Evolutionary conservation across 1,139 yeast species (phyloP), one percentile per base, ranked within the genome.

Genomic region (Taiozyma sp.): DNA sequence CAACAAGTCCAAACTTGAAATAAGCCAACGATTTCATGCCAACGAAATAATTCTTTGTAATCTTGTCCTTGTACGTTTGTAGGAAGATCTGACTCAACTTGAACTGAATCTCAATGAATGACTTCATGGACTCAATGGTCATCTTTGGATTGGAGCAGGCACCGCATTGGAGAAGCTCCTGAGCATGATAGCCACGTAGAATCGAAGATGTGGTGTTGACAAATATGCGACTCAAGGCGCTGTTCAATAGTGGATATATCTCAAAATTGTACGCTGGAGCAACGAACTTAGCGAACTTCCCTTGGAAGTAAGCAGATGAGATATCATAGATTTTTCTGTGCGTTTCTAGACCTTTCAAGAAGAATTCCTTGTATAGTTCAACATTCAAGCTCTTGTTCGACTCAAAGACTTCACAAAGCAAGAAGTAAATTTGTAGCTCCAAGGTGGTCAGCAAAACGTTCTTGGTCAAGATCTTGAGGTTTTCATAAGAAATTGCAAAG

Each of bases 121-220:
- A 14, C 3, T 52, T 54, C 28, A 48, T 47, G 10, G 48, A 16
- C 12, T 28, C 43, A 4, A 45, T 6, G 2, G 16, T 43, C 12
- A 43, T 27, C 12, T 45, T 23, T 41, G 49, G 19, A 53, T 49
- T 13, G 14, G 19, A 14, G 49, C n/a, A 10, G 51, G 28, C 30
- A 51, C 23, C 38, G 2, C 38, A 16, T 13, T 43, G 24, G 3
- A 46, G 22, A 9, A 46, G 40, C 7, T 48, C 61, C 36, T 53
- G 53, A 1, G 58, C 55, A 46, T 59, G 62, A 36, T 50, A 55
- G 4, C 51, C 30, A 28, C 60, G 48, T 29, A 58, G 24, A 2
- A 51, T 24, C 2, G 39, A 32, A 30, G 53, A 43, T 5, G 51
- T 14, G 4, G 49, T 8, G 4, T 19, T 27, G 2, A 50, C 32